Evolutionary conservation across 73 alveolate species (phyloP), one percentile per base, ranked within the genome.

Genomic region (Paramecium biaurelia): DNA sequence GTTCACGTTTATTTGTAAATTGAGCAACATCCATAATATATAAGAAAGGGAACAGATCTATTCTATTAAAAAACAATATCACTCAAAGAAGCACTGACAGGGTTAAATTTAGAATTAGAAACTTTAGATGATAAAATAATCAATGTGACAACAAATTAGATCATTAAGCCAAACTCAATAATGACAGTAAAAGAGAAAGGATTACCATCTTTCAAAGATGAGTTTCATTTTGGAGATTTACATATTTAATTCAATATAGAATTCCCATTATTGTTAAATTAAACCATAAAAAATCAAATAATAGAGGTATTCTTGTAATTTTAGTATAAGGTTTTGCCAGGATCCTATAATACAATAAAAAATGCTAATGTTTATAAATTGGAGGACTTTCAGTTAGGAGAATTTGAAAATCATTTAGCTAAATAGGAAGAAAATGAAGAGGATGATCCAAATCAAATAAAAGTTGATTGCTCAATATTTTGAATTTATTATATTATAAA

Each of bases 41-140:
- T 38, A 12, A 72, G 86, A 72, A 72, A 72, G 35, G 86, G 86
- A 18, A 38, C 86, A 12, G 86, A 72, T 37, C 30, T 72, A 34
- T 72, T 72, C 63, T 72, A 72, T 72, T 72, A 32, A 23, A 72
- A 72, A 72, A 72, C 21, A 72, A 72, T 72, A 2, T 14, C 58
- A 28, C 45, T 72, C 6, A 72, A 72, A 7, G 86, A 72, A 72
- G 63, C 86, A 4, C 58, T 72, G 2, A 72, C 58, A 34, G 86
- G 86, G 6, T 14, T 72, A 14, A 35, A 9, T 35, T 72, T 72
- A 35, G 59, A 72, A 12, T 72, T 72, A 42, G 53, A 72, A 18
- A 72, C 35, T 15, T 38, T 72, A 2, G 86, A 72, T 38, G 58
- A 72, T 32, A 34, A 38, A 35, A 42, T 34, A 14, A 35, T 35